Percentiles rank a stretch among this genome's conserved stretches.
Evolutionary conservation across 2,329 filamentous ascomycete species (phyloP).

Genomic region (Pseudocercospora musae): DNA sequence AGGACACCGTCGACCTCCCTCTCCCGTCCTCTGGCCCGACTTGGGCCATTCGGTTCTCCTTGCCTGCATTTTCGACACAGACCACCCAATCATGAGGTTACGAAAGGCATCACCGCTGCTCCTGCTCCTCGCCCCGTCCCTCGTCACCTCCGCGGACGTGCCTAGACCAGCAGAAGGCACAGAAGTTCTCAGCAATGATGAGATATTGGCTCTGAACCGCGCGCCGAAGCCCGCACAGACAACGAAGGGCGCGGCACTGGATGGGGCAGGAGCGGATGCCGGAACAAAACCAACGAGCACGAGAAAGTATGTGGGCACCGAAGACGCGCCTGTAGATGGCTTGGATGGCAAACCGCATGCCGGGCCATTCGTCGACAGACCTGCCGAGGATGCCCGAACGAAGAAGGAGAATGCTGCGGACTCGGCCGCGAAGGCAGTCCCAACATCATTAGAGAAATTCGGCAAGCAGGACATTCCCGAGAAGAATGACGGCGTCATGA

Average conservation of each 20-base stretch:
- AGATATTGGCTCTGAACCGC: slow-evolving; percentile 27
- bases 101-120: slow-evolving; percentile 49
- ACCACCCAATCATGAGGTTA: slow-evolving; percentile 55
- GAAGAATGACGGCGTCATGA: slow-evolving; percentile 80
- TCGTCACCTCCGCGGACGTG: slow-evolving; percentile 47
- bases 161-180: slow-evolving; percentile 10
- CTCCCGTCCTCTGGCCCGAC: not conserved
- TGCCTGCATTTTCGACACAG: slow-evolving; percentile 4
- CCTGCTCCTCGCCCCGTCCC: slow-evolving; percentile 57
- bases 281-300: slow-evolving; percentile 26
- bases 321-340: slow-evolving; percentile 86
- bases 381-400: slow-evolving; percentile 27
- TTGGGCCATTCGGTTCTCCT: not conserved
- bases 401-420: slow-evolving; percentile 32
- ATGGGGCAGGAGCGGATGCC: slow-evolving; percentile 24
- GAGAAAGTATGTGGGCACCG: slow-evolving; percentile 53
- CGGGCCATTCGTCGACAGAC: slow-evolving; percentile 69
- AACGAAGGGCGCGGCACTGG: slow-evolving; percentile 14
- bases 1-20: not conserved
- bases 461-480: slow-evolving; percentile 46
- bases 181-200: slow-evolving; percentile 26
- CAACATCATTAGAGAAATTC: slow-evolving; percentile 34
- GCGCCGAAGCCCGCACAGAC: slow-evolving; percentile 9
- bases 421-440: slow-evolving; percentile 32
- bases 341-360: slow-evolving; percentile 90